phyloP scores from a whole-genome alignment of 2,329 filamentous ascomycete genomes.

The Paracamarosporium sp. region DNA sequence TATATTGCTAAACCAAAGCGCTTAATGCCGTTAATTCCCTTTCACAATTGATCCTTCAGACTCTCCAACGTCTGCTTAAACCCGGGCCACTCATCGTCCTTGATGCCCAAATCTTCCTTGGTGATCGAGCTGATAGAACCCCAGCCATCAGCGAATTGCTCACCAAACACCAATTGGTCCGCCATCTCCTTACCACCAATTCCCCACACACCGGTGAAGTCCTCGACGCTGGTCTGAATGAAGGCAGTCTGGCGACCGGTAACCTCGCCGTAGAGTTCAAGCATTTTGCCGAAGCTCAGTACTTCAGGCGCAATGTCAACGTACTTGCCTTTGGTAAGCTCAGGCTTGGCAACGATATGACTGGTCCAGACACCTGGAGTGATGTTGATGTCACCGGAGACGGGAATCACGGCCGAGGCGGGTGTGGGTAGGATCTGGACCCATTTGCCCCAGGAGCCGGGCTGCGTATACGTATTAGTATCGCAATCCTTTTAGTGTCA shows the following conservation, averaged over 20 bases:
- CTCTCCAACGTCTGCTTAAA: slow-evolving; percentile 17
- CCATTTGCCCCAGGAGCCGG: slow-evolving; percentile 18
- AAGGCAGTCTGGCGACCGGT: slow-evolving; percentile 21
- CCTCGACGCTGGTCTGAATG: slow-evolving; percentile 13
- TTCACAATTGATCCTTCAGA: slow-evolving; percentile 2
- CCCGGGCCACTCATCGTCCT: slow-evolving; percentile 14
- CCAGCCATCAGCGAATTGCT: slow-evolving; percentile 15
- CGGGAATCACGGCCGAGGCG: slow-evolving; percentile 13
- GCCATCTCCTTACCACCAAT: slow-evolving; percentile 18
- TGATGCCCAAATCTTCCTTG: slow-evolving; percentile 24
- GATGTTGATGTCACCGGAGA: slow-evolving; percentile 22
- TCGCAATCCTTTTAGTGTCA: background rate
- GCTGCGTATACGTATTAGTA: background rate
- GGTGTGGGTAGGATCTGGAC: slow-evolving; percentile 17
- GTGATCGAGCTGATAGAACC: slow-evolving; percentile 4
- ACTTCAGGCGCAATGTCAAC: slow-evolving; percentile 15
- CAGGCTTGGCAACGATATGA: slow-evolving; percentile 21
- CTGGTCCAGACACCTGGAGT: slow-evolving; percentile 24
- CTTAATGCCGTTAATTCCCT: no score
- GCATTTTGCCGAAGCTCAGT: slow-evolving; percentile 17
- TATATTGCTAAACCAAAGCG: no score
- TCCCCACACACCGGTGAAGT: slow-evolving; percentile 20
- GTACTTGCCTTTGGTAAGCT: slow-evolving; percentile 19
- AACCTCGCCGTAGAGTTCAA: slow-evolving; percentile 21
- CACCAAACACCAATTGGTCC: slow-evolving; percentile 22